Percentiles rank a stretch among this genome's conserved stretches.
Conservation (phyloP, 2,329 filamentous ascomycete genomes). For the Aspergillus novofumigatus region DNA sequence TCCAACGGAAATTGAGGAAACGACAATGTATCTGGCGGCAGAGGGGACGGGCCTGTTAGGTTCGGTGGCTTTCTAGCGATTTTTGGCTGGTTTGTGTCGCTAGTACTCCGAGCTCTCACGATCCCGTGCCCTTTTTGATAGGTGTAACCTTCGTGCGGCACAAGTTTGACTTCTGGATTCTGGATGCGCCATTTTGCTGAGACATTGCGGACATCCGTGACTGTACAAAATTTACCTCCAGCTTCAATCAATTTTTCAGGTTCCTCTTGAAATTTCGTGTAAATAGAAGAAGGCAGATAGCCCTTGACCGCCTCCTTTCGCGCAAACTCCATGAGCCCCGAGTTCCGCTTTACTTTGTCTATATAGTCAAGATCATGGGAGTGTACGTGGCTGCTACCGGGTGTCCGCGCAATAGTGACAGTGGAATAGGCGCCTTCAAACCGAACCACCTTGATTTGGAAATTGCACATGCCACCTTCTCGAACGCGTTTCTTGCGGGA, state of each 20-base stretch:
- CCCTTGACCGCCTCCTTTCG: conserved; percentile 43
- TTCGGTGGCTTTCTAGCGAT: conserved; percentile 8
- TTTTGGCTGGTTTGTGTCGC: conserved; percentile 9
- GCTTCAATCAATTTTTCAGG: conserved; percentile 41
- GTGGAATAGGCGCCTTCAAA: conserved; percentile 42
- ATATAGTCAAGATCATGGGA: conserved; percentile 47
- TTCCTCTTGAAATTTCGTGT: conserved; percentile 45
- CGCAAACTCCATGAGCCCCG: conserved; percentile 45
- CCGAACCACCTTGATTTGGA: conserved; percentile 46
- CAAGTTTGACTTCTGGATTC: conserved; percentile 41
- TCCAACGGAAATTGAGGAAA: conserved; percentile 44
- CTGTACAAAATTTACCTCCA: conserved; percentile 44
- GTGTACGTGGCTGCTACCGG: conserved; percentile 38
- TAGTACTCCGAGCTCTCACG: conserved; percentile 26
- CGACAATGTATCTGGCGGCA: conserved; percentile 38
- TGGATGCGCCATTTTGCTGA: conserved; percentile 46
- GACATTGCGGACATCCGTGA: conserved; percentile 47
- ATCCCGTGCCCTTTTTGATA: conserved; percentile 43
- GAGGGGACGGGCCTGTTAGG: conserved; percentile 12
- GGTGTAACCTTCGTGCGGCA: conserved; percentile 44
- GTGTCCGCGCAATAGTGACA: conserved; percentile 41
- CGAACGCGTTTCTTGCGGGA: conserved; percentile 42
- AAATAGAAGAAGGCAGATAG: conserved; percentile 48
- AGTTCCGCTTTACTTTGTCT: conserved; percentile 46
- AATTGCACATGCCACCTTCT: conserved; percentile 45